phyloP scores from a whole-genome alignment of 2,329 filamentous ascomycete species.

The Colletotrichum theobromicola region DNA sequence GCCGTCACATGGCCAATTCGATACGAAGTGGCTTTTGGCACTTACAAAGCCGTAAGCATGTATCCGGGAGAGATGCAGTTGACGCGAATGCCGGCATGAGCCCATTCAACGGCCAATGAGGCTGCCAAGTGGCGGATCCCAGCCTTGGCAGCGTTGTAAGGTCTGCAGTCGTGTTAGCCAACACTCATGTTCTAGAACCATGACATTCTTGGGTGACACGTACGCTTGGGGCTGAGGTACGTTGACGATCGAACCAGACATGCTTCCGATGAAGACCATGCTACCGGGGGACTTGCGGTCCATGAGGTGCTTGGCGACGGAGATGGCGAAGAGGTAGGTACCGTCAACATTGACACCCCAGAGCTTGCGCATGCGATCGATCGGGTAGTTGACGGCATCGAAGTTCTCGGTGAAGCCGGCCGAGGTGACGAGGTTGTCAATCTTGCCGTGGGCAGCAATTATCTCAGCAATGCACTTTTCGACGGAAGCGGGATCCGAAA shows the following conservation, averaged over 20 bases:
- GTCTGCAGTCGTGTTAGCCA: conserved; percentile 42
- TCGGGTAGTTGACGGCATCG: conserved; percentile 87
- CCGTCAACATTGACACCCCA: conserved; percentile 95
- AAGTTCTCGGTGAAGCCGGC: conserved; percentile 97
- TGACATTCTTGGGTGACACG: conserved; percentile 28
- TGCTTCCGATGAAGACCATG: conserved; percentile 95
- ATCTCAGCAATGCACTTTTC: conserved; percentile 75
- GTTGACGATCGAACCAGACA: conserved; percentile 93
- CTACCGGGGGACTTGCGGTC: conserved; percentile 78
- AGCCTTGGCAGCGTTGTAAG: conserved; percentile 93
- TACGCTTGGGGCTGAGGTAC: conserved; percentile 89
- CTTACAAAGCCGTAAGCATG: conserved; percentile 93
- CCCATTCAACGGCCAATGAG: conserved; percentile 94
- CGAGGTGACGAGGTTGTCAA: conserved; percentile 93
- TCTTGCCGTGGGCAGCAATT: conserved; percentile 74
- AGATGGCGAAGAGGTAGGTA: conserved; percentile 86
- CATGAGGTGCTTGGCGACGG: conserved; percentile 88
- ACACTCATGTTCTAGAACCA: background rate
- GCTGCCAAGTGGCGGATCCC: conserved; percentile 87
- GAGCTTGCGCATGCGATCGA: conserved; percentile 89
- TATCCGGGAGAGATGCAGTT: conserved; percentile 97
- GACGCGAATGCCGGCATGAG: conserved; percentile 83
- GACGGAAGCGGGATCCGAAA: conserved; percentile 81
- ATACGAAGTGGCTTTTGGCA: conserved; percentile 16
- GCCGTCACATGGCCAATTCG: background rate